Evolutionary conservation across 306 rosid species (phyloP), one percentile per base, ranked within the genome.

Genomic region (Glycine latifolia): DNA sequence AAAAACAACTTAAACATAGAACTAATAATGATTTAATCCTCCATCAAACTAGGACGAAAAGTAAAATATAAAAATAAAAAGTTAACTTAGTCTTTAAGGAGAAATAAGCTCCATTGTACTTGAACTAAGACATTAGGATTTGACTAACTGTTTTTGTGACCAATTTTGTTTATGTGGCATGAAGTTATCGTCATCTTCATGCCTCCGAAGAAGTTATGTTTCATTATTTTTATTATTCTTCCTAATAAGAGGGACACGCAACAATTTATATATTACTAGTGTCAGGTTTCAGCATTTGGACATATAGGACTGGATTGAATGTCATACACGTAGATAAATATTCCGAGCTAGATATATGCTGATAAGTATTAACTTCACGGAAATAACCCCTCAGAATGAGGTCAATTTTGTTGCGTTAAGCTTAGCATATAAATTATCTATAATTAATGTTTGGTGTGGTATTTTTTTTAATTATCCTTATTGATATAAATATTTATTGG

Each of bases 371-470:
- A 53, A 81, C 20, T 50, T 54, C 43, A 78, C 44, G 46, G 54
- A 60, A 79, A 73, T 67, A 70, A 37, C 41, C 26, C 20, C 49
- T 13, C 4, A 17, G 7, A n/a, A 39, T 81, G 74, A 49, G 20
- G 80, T 65, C 54, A n/a, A 6, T 76, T 81, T 79, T 59, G 81
- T 78, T 84, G 52, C n/a, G 44, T 31, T 47, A 65, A 80, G 63
- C 81, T 67, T 52, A 58, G n/a, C 4, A 37, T 37, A 69, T 58
- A 16, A 82, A 48, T 26, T 26, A 26, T 26, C 31, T 26, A 26
- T 26, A 26, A 26, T 26, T 26, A 26, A 26, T 26, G 31, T 26
- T 26, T 26, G 31, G 2, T 26, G 31, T 26, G 31, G 31, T 26
- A 26, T 26, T 26, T 26, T 26, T 26, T 26, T 26, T 20, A 26